A percentile compares a stretch with the other conserved stretches of the same genome.
These are phyloP conservation scores for Trichomonas vaginalis DNA, from an alignment of 208 protist species.

Conservation along the genomic window DNA sequence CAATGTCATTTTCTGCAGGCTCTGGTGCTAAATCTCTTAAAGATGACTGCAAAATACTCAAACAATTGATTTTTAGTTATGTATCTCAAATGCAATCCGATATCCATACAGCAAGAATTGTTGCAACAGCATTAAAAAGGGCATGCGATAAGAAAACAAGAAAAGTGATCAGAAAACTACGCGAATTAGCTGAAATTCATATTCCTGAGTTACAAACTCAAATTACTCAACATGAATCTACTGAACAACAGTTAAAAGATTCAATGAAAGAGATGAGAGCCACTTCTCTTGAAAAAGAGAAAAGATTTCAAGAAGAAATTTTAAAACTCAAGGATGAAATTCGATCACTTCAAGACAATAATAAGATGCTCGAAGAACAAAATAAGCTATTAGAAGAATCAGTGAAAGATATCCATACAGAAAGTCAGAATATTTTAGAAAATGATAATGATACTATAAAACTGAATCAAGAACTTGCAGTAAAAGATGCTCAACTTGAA, in stretches of 20 bases:
- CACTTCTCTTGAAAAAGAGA: not conserved
- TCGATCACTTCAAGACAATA: not conserved
- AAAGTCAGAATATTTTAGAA: not conserved
- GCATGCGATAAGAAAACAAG: not conserved
- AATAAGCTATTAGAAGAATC: not conserved
- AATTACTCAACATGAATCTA: not conserved
- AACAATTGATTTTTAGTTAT: not conserved
- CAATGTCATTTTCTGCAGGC: not conserved
- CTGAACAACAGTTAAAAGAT: not conserved
- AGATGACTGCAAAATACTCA: not conserved
- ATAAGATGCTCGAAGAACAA: not conserved
- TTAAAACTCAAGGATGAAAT: not conserved
- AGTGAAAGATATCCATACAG: not conserved
- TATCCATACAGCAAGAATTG: not conserved
- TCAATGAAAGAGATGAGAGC: not conserved
- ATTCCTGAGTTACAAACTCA: not conserved
- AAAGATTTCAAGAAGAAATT: not conserved
- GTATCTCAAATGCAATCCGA: not conserved
- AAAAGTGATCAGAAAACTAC: not conserved
- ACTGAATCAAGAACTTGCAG: not conserved
- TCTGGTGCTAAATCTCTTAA: not conserved
- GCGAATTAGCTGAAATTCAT: not conserved
- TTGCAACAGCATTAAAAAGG: not conserved
- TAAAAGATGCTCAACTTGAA: not conserved
- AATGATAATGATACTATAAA: not conserved